Evolutionary conservation across 257 asterid species (phyloP), one percentile per base, ranked within the genome.

Genomic region (Mentha longifolia): DNA sequence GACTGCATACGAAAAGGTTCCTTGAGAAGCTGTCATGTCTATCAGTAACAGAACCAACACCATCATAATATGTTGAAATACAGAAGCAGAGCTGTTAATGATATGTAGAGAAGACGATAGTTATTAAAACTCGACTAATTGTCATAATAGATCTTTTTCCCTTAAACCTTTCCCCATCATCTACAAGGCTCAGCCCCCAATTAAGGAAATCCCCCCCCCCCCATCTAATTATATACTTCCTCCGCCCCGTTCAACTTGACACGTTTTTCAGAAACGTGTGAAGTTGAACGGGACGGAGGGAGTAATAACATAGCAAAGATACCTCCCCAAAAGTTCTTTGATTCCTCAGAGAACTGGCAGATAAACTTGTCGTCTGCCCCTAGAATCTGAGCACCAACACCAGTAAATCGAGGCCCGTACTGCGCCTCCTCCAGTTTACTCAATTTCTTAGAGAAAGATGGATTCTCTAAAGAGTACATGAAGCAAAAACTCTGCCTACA

Each of bases 361-460:
- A 91, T 91, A 78, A 86, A 94, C 83, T 94, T 91, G 81, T 94
- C 99, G 76, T 94, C 89, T 47, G 98, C 92, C 65, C 99, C 99
- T n/a, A 94, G 86, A 76, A 94, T 86, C 72, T 94, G 99, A 66
- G 97, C 97, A 19, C 99, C 99, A 82, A 88, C 91, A 64, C 99
- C 99, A 6, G 98, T 94, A 75, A 86, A 91, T 73, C 96, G 85
- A 74, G 88, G 69, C 33, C 98, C 98, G 31, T 85, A 76, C 65
- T 86, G 93, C 31, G 63, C 68, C 80, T 85, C 82, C 78, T 94
- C 99, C 52, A 86, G 68, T 47, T 28, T 57, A 78, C 79, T 84
- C 84, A 94, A 76, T 76, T 75, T 85, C 78, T 76, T 89, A 39
- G 87, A 60, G 60, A 94, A 94, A 39, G 95, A 78, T 60, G 98